Base-by-base conservation (phyloP, 805 yeast genomes). In the Komagataella pastoris region DNA sequence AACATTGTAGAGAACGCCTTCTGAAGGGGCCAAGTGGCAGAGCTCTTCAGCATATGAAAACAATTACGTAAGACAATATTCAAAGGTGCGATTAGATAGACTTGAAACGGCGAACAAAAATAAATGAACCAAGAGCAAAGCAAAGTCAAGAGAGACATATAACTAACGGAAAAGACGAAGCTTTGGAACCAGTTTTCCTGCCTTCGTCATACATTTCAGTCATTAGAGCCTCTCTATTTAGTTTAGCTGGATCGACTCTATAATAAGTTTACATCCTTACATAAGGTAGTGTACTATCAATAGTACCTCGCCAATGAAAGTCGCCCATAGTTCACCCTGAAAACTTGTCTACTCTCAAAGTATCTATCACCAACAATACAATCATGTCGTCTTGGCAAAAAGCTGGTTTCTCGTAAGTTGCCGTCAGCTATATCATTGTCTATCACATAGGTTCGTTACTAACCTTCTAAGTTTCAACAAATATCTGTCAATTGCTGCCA, bases 401-500 rank as follows among this genome's bases (percentile, higher is more conserved):
- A 66, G 83, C 83, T 61, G 85, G 85, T 61, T 70, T 79, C 65
- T 74, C 83, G 71, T 79, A 74, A 53, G 77, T 72, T 17, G 7
- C 10, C 14, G 45, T 17, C 19, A n/a, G 8, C n/a, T 7, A 12
- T 10, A 17, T 36, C 44, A 3, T 14, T 14, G 17, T 18, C 17
- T 19, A 19, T 23, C 12, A 17, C 14, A 21, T 45, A 49, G 10
- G 7, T 49, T 17, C 14, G 19, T 19, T 54, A 51, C 49, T 54
- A 50, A 23, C 17, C 21, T 21, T 43, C 48, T 48, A 56, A 79
- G 85, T 58, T 81, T 85, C 75, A 88, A 87, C 85, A 86, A 83
- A 69, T 91, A 91, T 72, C 77, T 90, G 69, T 80, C 96, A 59
- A 77, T 91, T 65, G 87, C 97, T 64, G 96, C 97, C 65, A 81